phyloP scores from a whole-genome alignment of 306 rosid species.

The Nissolia schottii region DNA sequence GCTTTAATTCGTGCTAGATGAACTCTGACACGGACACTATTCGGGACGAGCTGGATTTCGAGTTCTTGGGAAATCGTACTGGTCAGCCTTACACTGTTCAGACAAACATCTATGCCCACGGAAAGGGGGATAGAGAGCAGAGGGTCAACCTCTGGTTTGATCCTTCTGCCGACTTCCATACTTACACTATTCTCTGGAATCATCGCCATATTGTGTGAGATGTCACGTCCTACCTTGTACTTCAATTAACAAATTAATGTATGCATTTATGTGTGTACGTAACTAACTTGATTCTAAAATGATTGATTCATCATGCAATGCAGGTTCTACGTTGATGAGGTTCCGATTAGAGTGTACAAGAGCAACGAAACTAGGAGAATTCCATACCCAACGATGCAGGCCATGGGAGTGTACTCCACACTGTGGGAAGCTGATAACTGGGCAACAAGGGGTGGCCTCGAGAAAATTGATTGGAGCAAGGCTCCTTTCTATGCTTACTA shows the following conservation, averaged over 20 bases:
- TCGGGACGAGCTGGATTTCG: slow-evolving; percentile 92
- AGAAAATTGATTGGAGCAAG: slow-evolving; percentile 88
- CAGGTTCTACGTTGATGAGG: slow-evolving; percentile 71
- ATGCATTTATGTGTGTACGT: too few species aligned
- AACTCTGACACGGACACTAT: slow-evolving; percentile 56
- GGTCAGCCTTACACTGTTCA: slow-evolving; percentile 95
- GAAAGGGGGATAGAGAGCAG: slow-evolving; percentile 83
- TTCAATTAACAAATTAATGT: too few species aligned
- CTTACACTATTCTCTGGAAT: slow-evolving; percentile 76
- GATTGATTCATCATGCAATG: too few species aligned
- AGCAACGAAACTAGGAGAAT: slow-evolving; percentile 65
- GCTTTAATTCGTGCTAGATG: slow-evolving; percentile 34
- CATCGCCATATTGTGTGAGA: slow-evolving; percentile 66
- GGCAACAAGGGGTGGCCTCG: slow-evolving; percentile 97
- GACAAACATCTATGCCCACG: slow-evolving; percentile 77
- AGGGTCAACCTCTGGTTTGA: slow-evolving; percentile 94
- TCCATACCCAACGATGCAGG: slow-evolving; percentile 64
- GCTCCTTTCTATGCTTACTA: slow-evolving; percentile 83
- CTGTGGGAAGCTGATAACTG: slow-evolving; percentile 93
- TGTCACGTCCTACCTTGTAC: too few species aligned
- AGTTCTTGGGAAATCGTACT: slow-evolving; percentile 84
- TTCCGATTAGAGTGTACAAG: slow-evolving; percentile 85
- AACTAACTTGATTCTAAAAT: too few species aligned
- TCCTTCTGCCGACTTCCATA: slow-evolving; percentile 73
- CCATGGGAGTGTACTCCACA: slow-evolving; percentile 86